These are phyloP conservation scores for Oryza meridionalis DNA, from an alignment of 176 grass and related monocot species.

Conservation along the genomic window DNA sequence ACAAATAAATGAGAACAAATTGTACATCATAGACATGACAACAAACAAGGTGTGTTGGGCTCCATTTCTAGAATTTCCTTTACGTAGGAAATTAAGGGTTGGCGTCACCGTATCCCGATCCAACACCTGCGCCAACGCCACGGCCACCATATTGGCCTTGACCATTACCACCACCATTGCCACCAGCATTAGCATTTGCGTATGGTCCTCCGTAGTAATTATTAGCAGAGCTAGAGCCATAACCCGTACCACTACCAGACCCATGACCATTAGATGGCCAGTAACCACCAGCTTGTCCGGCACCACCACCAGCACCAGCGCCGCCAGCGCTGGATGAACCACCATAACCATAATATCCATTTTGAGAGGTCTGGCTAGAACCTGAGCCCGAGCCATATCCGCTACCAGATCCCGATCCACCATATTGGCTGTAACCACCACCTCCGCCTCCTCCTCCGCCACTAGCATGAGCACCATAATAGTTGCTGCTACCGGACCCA, in stretches of 20 bases:
- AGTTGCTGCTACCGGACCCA: neutral
- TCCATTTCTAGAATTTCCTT: neutral
- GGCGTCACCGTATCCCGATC: neutral
- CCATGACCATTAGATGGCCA: constrained; percentile 13
- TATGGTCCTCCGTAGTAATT: neutral
- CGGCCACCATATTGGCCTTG: neutral
- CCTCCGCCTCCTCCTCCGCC: neutral
- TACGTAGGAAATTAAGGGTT: neutral
- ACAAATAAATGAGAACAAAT: neutral
- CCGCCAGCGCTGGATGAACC: neutral
- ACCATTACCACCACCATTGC: neutral
- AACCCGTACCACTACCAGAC: constrained; percentile 9
- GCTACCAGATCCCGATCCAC: neutral
- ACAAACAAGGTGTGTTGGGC: neutral
- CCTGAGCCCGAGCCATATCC: neutral
- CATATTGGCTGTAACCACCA: neutral
- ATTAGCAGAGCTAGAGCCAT: neutral
- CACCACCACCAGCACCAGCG: neutral
- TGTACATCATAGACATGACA: neutral
- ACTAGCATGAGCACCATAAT: neutral
- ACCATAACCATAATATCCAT: neutral
- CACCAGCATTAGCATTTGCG: neutral
- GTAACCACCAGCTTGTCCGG: constrained; percentile 2
- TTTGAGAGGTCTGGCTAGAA: neutral
- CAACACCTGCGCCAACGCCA: neutral